These are phyloP conservation scores for Stentor roeselii DNA, from an alignment of 73 alveolate species.

Conservation along the genomic window DNA sequence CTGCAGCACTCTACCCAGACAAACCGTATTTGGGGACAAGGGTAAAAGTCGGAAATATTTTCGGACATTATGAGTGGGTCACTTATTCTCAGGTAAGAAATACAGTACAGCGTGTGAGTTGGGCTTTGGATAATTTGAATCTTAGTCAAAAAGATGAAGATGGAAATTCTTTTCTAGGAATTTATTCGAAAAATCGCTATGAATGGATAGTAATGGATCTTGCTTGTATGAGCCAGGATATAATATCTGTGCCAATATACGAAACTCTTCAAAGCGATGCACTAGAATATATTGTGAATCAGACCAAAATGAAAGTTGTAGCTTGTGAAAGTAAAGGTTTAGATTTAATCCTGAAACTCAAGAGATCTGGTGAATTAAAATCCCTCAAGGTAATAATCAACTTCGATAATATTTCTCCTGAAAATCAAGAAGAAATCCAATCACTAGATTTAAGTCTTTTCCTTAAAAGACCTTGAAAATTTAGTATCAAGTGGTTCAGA, in stretches of 20 bases:
- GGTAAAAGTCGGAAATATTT: neutral
- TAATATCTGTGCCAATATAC: conserved; percentile 65
- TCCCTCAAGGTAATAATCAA: neutral
- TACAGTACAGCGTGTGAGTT: neutral
- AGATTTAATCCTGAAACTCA: neutral
- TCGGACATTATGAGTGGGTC: neutral
- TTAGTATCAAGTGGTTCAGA: neutral
- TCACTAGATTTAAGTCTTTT: neutral
- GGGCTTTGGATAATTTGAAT: neutral
- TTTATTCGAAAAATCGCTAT: conserved; percentile 64
- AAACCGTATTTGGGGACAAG: conserved; percentile 48
- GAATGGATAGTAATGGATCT: conserved; percentile 71
- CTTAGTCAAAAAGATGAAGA: neutral
- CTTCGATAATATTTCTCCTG: neutral
- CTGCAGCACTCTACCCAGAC: neutral
- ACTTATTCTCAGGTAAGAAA: neutral
- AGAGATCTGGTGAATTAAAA: neutral
- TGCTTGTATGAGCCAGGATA: conserved; percentile 46
- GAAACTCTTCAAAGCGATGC: conserved; percentile 39
- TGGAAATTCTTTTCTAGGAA: conserved; percentile 44
- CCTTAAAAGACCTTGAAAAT: neutral
- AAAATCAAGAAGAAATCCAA: neutral
- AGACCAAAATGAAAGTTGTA: neutral
- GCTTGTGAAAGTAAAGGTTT: neutral
- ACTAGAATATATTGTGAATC: neutral